Base-by-base conservation (phyloP, 805 yeast genomes). In the Priceomyces medius region DNA sequence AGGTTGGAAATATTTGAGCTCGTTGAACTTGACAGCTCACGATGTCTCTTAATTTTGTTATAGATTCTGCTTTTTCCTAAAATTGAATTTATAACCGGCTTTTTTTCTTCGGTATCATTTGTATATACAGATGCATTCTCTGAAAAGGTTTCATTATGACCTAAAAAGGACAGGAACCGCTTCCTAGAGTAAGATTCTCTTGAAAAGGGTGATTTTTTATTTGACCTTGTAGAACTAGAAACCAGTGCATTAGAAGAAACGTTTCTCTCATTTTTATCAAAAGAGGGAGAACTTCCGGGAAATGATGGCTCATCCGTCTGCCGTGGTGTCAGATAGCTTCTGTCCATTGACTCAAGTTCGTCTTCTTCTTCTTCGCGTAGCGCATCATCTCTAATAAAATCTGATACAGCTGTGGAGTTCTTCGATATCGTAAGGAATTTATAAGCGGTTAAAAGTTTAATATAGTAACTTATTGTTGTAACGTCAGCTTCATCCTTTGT, bases 31-130 rank as follows among this genome's bases (percentile, higher is more conserved):
- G 59, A 47, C 59, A 63, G 67, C 33, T 68, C 73, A 4, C 73
- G 51, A 39, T 64, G 56, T 40, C 64, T 66, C 43, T 59, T 67
- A 18, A 68, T 49, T 41, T 61, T 60, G 43, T 61, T 62, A 45
- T 68, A 69, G 28, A 69, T 51, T 43, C 57, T 56, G 3, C 71
- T 59, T 42, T 68, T 69, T 13, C 66, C 49, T 20, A 63, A 50
- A 18, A 63, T 40, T 13, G 49, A 41, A 40, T 56, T 56, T 19
- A 56, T 41, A 2, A 48, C 48, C 37, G 52, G 59, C 33, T 51
- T 53, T 26, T 48, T 52, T 36, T 53, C 57, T 7, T 54, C 58
- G 3, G 49, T 54, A 7, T 37, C 40, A 21, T 18, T 24, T 23
- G 40, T 24, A 14, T 14, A n/a, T 9, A 31, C 12, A 9, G 20